Evolutionary conservation across 768 basidiomycete species (phyloP), one percentile per base, ranked within the genome.

Genomic region (Leucosporidium creatinivorum): DNA sequence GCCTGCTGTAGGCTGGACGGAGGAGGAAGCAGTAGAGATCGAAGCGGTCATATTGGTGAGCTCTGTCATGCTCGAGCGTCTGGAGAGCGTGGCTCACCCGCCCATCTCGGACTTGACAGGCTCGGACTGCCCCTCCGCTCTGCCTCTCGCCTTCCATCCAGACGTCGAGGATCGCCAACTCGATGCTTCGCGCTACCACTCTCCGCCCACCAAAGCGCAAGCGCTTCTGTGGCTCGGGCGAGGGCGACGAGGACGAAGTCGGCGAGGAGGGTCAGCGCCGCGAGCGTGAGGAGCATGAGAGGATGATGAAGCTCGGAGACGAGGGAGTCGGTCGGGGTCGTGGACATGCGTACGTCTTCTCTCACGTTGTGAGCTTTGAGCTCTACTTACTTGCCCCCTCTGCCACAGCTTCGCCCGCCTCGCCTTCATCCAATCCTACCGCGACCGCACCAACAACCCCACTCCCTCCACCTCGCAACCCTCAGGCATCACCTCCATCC

Each of bases 41-140:
- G 79, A 81, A 63, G 75, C 77, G 15, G 73, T 78, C 44, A 79
- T 81, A 21, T 74, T 81, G 15, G 79, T 78, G 52, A 69, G 79
- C 76, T 26, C n/a, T 0, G 0, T 28, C n/a, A 58, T 48, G 30
- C 44, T 48, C 26, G 21, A n/a, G 28, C 5, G 19, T 7, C 25
- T 3, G 10, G 19, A 8, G n/a, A 23, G 21, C 10, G 1, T 18
- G 10, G 36, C 21, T 12, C 18, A 26, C 9, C 19, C 58, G 19
- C 30, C 6, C 62, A 33, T 51, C 17, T 18, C 48, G 48, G 19
- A 49, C 18, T 1, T 21, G 17, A 21, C 49, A 73, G 68, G 68
- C 67, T 28, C 69, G 69, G 13, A 72, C 73, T 0, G 51, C 65
- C 3, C 56, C 69, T 1, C 64, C 74, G 1, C 56, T 73, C 15